Percentiles rank a stretch among this genome's conserved stretches.
Conservation (phyloP, 176 grass and related monocot genomes). For the Phragmites australis region DNA sequence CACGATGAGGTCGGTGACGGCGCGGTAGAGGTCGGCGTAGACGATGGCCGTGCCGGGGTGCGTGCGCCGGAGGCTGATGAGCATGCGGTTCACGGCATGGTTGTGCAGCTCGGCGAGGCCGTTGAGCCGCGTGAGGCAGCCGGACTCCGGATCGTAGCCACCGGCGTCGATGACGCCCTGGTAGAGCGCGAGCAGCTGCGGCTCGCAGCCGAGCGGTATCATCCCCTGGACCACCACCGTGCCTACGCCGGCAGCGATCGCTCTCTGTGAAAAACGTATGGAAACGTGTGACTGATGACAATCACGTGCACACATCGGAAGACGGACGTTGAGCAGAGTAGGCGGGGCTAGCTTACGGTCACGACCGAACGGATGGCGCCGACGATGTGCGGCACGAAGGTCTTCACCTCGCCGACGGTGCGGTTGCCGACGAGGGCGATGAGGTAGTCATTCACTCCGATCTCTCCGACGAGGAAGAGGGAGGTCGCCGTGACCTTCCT, state of each 20-base stretch:
- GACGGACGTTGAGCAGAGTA: neutral
- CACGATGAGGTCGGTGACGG: conserved; percentile 30
- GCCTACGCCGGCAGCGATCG: conserved; percentile 44
- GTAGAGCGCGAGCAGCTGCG: conserved; percentile 39
- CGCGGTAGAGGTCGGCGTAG: conserved; percentile 61
- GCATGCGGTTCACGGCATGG: conserved; percentile 25
- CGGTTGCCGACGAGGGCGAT: conserved; percentile 40
- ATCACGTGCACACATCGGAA: neutral
- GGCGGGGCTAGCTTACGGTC: conserved; percentile 2
- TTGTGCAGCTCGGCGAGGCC: conserved; percentile 59
- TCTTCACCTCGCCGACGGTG: conserved; percentile 28
- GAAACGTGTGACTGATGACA: neutral
- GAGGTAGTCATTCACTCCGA: conserved; percentile 79
- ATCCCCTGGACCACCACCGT: conserved; percentile 53
- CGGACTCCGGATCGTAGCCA: conserved; percentile 49
- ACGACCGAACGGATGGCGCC: conserved; percentile 40
- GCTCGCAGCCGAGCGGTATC: conserved; percentile 59
- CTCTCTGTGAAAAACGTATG: neutral
- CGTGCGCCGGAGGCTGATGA: conserved; percentile 19
- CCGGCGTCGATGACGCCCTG: neutral
- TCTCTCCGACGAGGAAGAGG: conserved; percentile 55
- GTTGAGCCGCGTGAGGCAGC: conserved; percentile 59
- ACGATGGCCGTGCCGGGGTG: conserved; percentile 43
- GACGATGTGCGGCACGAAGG: conserved; percentile 53
- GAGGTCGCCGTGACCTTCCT: conserved; percentile 7